Percentiles rank a stretch among this genome's conserved stretches.
Evolutionary conservation across 495 filamentous ascomycete genomes (phyloP).

Genomic region (Lophium mytilinum): DNA sequence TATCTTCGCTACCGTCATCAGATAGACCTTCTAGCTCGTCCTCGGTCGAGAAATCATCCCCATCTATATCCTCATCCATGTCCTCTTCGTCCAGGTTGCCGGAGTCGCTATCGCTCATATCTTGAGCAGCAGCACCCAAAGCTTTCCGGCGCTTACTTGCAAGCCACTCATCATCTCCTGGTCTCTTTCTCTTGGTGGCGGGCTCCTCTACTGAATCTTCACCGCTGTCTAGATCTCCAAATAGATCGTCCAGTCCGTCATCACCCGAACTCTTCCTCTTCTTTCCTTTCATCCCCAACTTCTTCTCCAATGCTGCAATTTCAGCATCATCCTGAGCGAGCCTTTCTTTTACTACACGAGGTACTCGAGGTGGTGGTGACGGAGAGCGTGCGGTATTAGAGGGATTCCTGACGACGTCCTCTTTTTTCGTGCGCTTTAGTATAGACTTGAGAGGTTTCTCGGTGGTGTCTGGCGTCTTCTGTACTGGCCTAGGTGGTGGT

Average conservation of each 20-base stretch:
- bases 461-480: not conserved
- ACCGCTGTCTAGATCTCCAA: slow-evolving; percentile 58
- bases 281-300: slow-evolving; percentile 73
- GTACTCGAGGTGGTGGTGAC: slow-evolving; percentile 36
- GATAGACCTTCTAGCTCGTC: slow-evolving; percentile 26
- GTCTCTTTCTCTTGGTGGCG: slow-evolving; percentile 45
- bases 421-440: slow-evolving; percentile 34
- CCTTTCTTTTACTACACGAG: slow-evolving; percentile 54
- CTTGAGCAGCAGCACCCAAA: slow-evolving; percentile 44
- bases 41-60: slow-evolving; percentile 22
- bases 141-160: slow-evolving; percentile 61
- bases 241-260: slow-evolving; percentile 72
- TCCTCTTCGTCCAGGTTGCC: slow-evolving; percentile 21
- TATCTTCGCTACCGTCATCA: slow-evolving; percentile 32
- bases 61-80: slow-evolving; percentile 21
- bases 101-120: slow-evolving; percentile 27
- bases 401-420: not conserved
- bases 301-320: slow-evolving; percentile 82
- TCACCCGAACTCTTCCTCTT: slow-evolving; percentile 69
- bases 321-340: slow-evolving; percentile 73
- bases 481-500: slow-evolving; percentile 5
- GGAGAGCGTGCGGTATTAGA: slow-evolving; percentile 19
- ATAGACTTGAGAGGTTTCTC: slow-evolving; percentile 36
- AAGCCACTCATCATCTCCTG: slow-evolving; percentile 46
- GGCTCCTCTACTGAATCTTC: slow-evolving; percentile 34